Percentiles rank a stretch among this genome's conserved stretches.
phyloP scores from a whole-genome alignment of 2,329 filamentous ascomycete species.

The Monosporascus sp. region DNA sequence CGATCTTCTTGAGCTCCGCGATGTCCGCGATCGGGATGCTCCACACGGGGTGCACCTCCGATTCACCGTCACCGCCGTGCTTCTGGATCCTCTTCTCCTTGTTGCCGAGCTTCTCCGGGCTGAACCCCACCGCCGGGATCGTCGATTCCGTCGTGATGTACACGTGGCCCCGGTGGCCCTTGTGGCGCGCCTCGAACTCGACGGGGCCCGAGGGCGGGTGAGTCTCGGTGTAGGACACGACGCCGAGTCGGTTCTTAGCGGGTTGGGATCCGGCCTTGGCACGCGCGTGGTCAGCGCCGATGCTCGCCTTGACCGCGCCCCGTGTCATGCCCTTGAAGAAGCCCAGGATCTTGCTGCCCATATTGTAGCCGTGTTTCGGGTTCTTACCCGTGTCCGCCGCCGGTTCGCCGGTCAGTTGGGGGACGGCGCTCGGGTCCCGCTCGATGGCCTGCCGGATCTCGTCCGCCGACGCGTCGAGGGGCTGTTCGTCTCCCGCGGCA shows the following conservation, averaged over 20 bases:
- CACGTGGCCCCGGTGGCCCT: slow-evolving; percentile 66
- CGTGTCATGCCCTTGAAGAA: slow-evolving; percentile 68
- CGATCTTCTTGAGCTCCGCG: slow-evolving; percentile 70
- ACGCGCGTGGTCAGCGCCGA: slow-evolving; percentile 66
- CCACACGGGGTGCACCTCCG: slow-evolving; percentile 58
- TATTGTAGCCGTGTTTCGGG: slow-evolving; percentile 31
- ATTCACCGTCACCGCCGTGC: slow-evolving; percentile 46
- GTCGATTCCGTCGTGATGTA: slow-evolving; percentile 66
- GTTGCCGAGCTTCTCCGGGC: slow-evolving; percentile 48
- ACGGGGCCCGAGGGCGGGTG: slow-evolving; percentile 59
- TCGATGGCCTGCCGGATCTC: slow-evolving; percentile 62
- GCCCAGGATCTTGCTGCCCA: slow-evolving; percentile 46
- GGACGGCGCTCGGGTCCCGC: slow-evolving; percentile 30
- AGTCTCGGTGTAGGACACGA: slow-evolving; percentile 48
- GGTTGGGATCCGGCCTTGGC: slow-evolving; percentile 57
- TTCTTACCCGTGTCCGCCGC: slow-evolving; percentile 45
- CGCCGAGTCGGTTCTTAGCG: slow-evolving; percentile 68
- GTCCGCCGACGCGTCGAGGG: slow-evolving; percentile 56
- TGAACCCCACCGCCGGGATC: slow-evolving; percentile 64
- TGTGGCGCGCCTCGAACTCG: slow-evolving; percentile 68
- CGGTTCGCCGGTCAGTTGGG: slow-evolving; percentile 33
- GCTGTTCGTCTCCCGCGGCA: slow-evolving; percentile 37
- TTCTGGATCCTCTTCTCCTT: slow-evolving; percentile 21
- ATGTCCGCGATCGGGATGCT: slow-evolving; percentile 68
- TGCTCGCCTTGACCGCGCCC: slow-evolving; percentile 65